Evolutionary conservation across 2,329 filamentous ascomycete genomes (phyloP).

Genomic region (Aspergillus tanneri): DNA sequence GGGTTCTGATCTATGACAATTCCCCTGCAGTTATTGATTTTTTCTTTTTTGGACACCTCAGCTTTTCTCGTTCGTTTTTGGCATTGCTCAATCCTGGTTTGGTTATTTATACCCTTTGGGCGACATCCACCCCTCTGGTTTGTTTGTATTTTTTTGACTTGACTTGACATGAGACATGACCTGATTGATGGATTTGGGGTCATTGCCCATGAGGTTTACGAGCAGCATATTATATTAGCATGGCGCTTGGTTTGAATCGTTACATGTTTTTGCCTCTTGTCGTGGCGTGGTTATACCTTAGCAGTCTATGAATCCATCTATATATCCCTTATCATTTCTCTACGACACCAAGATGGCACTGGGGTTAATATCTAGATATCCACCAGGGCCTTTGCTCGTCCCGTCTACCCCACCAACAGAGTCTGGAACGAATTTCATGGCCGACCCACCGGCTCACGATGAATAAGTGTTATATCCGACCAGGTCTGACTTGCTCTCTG

Average conservation of each 20-base stretch:
- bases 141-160: not conserved
- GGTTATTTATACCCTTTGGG: conserved; percentile 2
- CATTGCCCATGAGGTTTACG: conserved; percentile 12
- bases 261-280: not conserved
- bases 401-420: conserved; percentile 6
- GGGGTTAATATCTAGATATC: no score
- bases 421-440: conserved; percentile 12
- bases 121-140: not conserved
- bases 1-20: conserved; percentile 10
- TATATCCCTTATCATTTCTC: not conserved
- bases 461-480: not conserved
- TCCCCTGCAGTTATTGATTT: conserved; percentile 3
- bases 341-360: no score
- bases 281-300: not conserved
- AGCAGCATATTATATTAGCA: conserved; percentile 9
- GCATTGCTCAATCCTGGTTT: conserved; percentile 1
- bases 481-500: not conserved
- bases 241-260: conserved; percentile 1
- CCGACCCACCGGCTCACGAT: conserved; percentile 4
- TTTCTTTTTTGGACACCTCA: conserved; percentile 4
- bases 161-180: conserved; percentile 18
- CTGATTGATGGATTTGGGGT: conserved; percentile 12
- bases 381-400: not conserved
- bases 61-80: conserved; percentile 5
- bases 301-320: not conserved